These are phyloP conservation scores for Serpula lacrymans DNA, from an alignment of 768 basidiomycete genomes.

Conservation along the genomic window DNA sequence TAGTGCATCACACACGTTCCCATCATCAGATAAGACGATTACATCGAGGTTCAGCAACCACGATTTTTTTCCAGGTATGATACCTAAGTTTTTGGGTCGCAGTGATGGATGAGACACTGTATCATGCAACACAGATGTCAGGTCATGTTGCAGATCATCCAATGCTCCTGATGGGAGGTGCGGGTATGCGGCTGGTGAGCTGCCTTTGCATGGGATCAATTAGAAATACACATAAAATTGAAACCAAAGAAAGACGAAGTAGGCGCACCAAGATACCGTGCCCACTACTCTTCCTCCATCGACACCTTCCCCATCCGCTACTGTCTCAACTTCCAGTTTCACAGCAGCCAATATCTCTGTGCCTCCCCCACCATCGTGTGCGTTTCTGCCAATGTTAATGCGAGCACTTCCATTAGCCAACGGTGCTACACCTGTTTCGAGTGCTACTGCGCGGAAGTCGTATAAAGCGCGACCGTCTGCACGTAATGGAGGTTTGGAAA, in stretches of 20 bases:
- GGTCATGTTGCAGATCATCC: conserved; percentile 76
- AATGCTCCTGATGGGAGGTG: conserved; percentile 56
- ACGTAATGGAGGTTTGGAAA: conserved; percentile 58
- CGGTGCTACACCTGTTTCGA: conserved; percentile 77
- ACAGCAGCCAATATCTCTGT: conserved; percentile 79
- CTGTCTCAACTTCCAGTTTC: conserved; percentile 74
- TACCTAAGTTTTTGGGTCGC: conserved; percentile 60
- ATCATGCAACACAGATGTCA: conserved; percentile 58
- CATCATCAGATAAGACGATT: conserved; percentile 69
- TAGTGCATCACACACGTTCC: conserved; percentile 73
- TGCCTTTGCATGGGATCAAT: conserved; percentile 39
- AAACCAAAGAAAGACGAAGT: conserved; percentile 2
- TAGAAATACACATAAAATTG: conserved; percentile 7
- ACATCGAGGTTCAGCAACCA: conserved; percentile 79
- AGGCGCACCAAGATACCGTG: conserved; percentile 71
- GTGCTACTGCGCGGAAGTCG: conserved; percentile 65
- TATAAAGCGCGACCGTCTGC: conserved; percentile 68
- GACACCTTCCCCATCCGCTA: conserved; percentile 39
- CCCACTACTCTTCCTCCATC: conserved; percentile 65
- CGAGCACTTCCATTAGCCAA: conserved; percentile 84
- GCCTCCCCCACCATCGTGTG: conserved; percentile 52
- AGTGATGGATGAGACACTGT: conserved; percentile 66
- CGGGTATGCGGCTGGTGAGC: conserved; percentile 81
- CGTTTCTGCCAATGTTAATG: conserved; percentile 61
- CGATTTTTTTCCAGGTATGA: conserved; percentile 57